Conservation (phyloP, 257 asterid genomes). For the Parsonsia alboflavescens region DNA sequence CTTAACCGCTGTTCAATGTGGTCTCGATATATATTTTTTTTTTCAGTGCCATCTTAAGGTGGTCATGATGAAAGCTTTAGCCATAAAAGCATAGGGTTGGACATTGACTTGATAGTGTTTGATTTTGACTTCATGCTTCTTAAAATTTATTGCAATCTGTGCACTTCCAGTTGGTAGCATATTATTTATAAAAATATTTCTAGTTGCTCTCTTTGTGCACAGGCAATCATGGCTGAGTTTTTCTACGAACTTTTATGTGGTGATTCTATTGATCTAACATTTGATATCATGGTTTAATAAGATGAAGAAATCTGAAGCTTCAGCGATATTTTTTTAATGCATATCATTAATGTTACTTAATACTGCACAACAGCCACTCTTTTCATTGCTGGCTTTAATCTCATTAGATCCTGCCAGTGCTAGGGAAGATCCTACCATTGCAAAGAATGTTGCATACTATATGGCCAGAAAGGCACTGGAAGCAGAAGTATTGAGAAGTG, state of each 20-base stretch:
- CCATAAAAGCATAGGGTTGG: background rate
- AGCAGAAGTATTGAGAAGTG: constrained; percentile 65
- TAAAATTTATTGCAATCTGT: background rate
- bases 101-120: too few species aligned
- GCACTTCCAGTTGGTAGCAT: background rate
- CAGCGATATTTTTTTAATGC: too few species aligned
- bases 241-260: background rate
- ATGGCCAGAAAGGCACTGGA: constrained; percentile 76
- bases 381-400: constrained; percentile 62
- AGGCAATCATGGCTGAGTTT: background rate
- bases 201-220: background rate
- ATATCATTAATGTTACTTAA: too few species aligned
- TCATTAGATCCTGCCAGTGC: constrained; percentile 89
- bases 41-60: constrained; percentile 26
- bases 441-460: constrained; percentile 69
- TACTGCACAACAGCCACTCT: too few species aligned
- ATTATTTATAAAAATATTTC: too few species aligned
- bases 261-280: background rate
- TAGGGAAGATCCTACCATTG: constrained; percentile 72
- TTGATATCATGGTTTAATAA: too few species aligned
- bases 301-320: too few species aligned
- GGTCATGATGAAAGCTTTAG: background rate
- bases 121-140: background rate
- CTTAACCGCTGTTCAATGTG: background rate
- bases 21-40: background rate